Evolutionary conservation across 2,329 filamentous ascomycete species (phyloP), one percentile per base, ranked within the genome.

Genomic region (Epicoccum sorghinum): DNA sequence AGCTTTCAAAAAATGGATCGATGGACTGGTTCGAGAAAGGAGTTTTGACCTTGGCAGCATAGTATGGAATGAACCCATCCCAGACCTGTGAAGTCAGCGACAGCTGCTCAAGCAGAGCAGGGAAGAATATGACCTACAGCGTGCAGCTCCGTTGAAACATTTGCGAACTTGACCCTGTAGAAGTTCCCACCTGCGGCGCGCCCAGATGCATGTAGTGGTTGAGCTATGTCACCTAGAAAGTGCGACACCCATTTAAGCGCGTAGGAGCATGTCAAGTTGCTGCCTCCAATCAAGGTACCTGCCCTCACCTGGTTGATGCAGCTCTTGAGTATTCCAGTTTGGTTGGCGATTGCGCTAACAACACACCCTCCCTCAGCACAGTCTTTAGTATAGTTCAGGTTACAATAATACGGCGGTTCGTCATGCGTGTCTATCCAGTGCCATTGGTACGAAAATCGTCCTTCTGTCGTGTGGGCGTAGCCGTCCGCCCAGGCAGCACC

Each of bases 241-340:
- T 78, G 76, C 4, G 70, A 62, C 3, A 76, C 68, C 73, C 75
- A 78, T 44, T 76, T 77, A 30, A 77, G 57, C n/a, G 75, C 75
- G 51, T 77, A 71, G 1, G 72, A 73, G 55, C 75, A 77, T 10
- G 70, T 72, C 51, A 73, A 9, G 51, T 77, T 73, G 30, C 61
- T 57, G 9, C 72, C 69, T 39, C 53, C 60, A 14, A 30, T 66
- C 54, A 66, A 38, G 4, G 25, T 45, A 4, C 68, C 66, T 39
- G 52, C 55, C 47, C 67, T 67, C 23, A 72, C 68, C 32, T 68
- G 58, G 1, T 60, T 42, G 36, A 78, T 66, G 39, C 76, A 78
- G 4, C 58, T 64, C 23, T 59, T 65, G 14, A 77, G 61, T 57
- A 78, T 77, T 2, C 61, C 55, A 3, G 74, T 77, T 58, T 77